Evolutionary conservation across 2,329 filamentous ascomycete species (phyloP), one percentile per base, ranked within the genome.

Genomic region (Aspergillus piperis): DNA sequence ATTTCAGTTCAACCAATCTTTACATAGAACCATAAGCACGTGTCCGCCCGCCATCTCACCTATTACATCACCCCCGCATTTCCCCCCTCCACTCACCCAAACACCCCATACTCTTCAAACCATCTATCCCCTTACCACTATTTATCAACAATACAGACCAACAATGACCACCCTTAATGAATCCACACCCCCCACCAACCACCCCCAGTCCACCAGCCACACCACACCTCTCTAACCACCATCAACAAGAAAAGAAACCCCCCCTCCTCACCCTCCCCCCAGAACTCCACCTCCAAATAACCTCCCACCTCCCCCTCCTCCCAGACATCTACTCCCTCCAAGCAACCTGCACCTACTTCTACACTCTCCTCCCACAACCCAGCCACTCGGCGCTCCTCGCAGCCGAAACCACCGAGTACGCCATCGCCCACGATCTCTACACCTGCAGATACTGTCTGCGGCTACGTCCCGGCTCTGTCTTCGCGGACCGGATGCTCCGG

Each of bases 231-330:
- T 17, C 15, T 17, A 30, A 30, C 17, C 25, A 51, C 8, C 23
- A 21, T 21, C 7, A 32, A n/a, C 47, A 6, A 32, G 15, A 4
- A 36, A 36, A 39, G 3, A 41, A 39, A 8, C 13, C 36, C 21
- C 8, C 27, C n/a, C 36, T 41, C 36, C 51, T 54, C 11, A 23
- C 13, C 11, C 68, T 76, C 3, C 74, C 75, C 10, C 64, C 71
- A 0, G 74, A 76, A 61, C 60, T 77, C 21, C 72, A 73, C 38
- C 59, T 68, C 21, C 56, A 66, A 1, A 70, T 77, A 36, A 44
- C 62, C 38, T 47, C 60, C 7, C 27, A 68, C 17, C 68, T 77
- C 44, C 50, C 53, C 2, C 66, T 48, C 2, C 66, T 73, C 54
- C 67, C 68, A 32, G 70, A 72, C 52, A 8, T 63, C 5, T 59